These are phyloP conservation scores for Pilasporangium apinafurcum DNA, from an alignment of 352 stramenopile genomes.

Conservation along the genomic window DNA sequence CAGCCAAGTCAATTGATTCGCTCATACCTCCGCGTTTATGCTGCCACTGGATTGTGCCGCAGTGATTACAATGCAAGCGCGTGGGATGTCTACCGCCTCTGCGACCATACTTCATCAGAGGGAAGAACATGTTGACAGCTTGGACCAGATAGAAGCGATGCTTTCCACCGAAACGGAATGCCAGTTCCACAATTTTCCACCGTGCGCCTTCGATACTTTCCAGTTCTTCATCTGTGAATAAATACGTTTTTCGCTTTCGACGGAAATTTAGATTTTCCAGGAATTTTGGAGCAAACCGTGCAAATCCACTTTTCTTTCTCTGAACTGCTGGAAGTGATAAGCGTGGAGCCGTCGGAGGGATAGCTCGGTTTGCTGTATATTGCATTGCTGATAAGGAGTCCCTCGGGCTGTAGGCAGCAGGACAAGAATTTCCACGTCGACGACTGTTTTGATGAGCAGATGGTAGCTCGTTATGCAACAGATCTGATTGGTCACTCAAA, in stretches of 20 bases:
- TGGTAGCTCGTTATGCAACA: conserved; percentile 9
- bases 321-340: conserved; percentile 11
- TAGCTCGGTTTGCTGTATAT: too few species aligned
- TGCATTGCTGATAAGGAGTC: too few species aligned
- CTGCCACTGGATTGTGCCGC: conserved; percentile 79
- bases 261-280: conserved; percentile 54
- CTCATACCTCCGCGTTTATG: conserved; percentile 76
- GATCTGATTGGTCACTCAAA: conserved; percentile 63
- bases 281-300: conserved; percentile 49
- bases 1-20: conserved; percentile 62
- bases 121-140: conserved; percentile 83
- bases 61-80: conserved; percentile 74
- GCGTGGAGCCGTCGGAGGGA: conserved; percentile 4
- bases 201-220: conserved; percentile 70
- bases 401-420: conserved; percentile 7
- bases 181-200: conserved; percentile 85
- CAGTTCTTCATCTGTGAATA: conserved; percentile 77
- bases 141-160: conserved; percentile 83
- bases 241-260: conserved; percentile 63
- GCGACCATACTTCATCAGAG: conserved; percentile 73
- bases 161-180: conserved; percentile 80
- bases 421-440: conserved; percentile 64
- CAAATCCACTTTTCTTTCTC: conserved; percentile 51
- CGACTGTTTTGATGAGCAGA: conserved; percentile 13
- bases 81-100: conserved; percentile 64